Base-by-base conservation (phyloP, 345 rosid genomes). In the Lagerstroemia speciosa region DNA sequence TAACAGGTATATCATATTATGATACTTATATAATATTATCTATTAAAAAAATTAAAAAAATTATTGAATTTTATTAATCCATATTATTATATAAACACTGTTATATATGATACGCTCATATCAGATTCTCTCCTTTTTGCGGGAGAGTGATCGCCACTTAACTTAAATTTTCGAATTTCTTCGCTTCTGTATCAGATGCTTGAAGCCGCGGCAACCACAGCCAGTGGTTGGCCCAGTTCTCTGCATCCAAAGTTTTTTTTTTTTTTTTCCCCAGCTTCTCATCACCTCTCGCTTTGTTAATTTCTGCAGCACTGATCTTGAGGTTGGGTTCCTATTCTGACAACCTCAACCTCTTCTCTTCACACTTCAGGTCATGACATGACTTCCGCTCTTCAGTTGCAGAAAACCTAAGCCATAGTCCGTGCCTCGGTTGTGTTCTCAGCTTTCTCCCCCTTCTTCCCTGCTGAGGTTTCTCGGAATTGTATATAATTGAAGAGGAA, bases 381-480 rank as follows among this genome's bases (percentile, higher is more conserved):
- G 64, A 67, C 36, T 67, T 36, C 31, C 71, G 81, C 69, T 64
- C 30, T 62, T 41, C 38, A 62, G 66, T 60, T 69, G 64, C 70
- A 6, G 20, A 24, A 24, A 63, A n/a, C 46, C 46, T 11, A 40
- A 53, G 30, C 31, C 33, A 57, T 27, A 41, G 32, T 52, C 64
- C 2, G 34, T 60, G 33, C 30, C 62, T 27, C 46, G 46, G 46
- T 2, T n/a, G n/a, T n/a, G n/a, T n/a, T n/a, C n/a, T n/a, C n/a
- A n/a, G n/a, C n/a, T n/a, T 14, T 14, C 46, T 41, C 16, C 41
- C 46, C 22, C 64, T 37, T 38, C 33, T 20, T 40, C 27, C 41
- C 43, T 41, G 46, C 46, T 36, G 38, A 36, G 8, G 38, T 33
- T 62, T 67, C 41, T 41, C 5, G 19, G 19, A 3, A 36, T 65